Base-by-base conservation (phyloP, 2,329 filamentous ascomycete species). In the Fusarium sulawesiense region DNA sequence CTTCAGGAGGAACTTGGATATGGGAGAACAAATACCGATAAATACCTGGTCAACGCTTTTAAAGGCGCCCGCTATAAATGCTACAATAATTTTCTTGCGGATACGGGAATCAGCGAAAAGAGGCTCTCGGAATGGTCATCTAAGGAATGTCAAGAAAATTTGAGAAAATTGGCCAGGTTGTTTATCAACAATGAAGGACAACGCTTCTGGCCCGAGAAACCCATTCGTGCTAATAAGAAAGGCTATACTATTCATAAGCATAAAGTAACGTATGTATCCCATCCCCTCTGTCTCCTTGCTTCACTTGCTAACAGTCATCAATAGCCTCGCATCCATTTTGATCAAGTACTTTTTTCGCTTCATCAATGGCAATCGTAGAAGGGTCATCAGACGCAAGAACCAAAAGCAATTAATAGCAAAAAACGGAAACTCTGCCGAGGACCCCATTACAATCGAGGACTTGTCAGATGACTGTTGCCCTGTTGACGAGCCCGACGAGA, bases 131-230 rank as follows among this genome's bases (percentile, higher is more conserved):
- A 50, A 6, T 64, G 61, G 60, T 29, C 25, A 16, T n/a, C 46
- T 4, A 14, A 58, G 4, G 16, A 23, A 16, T 64, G 40, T 40
- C 51, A 40, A 41, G 10, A 7, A 4, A 29, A 10, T 10, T 16
- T 70, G 10, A 37, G 25, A 14, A 41, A 60, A 7, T 47, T 72
- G 25, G 20, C 60, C 4, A 45, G 30, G 3, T n/a, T 21, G 4
- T 72, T 72, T 20, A 51, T 63, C 9, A 20, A 29, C 7, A 12
- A 18, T 1, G 30, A 42, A 8, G 21, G 49, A 25, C 5, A 18
- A 25, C n/a, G 5, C 4, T 63, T 51, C 11, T 73, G 70, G 70
- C 60, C 70, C 3, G 45, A 66, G 3, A 32, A 45, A 32, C 23
- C 48, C 25, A 27, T 27, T 23, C 5, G 46, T 32, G 20, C 42